Conservation (phyloP, 2,329 filamentous ascomycete species). For the Sclerotinia glacialis region DNA sequence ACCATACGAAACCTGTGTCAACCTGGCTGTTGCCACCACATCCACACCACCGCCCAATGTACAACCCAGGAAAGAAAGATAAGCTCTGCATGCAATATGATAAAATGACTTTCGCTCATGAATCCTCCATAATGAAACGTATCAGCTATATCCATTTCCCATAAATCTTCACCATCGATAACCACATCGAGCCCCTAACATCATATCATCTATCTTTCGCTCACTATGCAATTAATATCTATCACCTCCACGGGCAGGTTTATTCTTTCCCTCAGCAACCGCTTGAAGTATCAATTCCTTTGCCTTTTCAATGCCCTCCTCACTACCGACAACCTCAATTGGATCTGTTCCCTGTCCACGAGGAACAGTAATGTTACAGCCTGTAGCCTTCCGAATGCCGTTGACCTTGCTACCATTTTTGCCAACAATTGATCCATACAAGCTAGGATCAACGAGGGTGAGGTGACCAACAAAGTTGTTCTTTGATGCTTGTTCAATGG, state of each 20-base stretch:
- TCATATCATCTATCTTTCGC: not conserved
- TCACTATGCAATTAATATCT: constrained; percentile 12
- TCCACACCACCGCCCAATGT: not conserved
- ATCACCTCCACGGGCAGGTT: constrained; percentile 14
- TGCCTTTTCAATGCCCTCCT: constrained; percentile 79
- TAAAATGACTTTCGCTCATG: not conserved
- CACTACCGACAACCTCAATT: constrained; percentile 81
- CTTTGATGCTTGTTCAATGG: constrained; percentile 68
- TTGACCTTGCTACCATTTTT: constrained; percentile 89
- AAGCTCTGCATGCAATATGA: constrained; percentile 5
- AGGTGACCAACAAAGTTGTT: constrained; percentile 72
- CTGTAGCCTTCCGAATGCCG: constrained; percentile 84
- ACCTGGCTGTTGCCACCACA: not conserved
- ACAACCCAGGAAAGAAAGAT: constrained; percentile 4
- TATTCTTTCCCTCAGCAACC: constrained; percentile 57
- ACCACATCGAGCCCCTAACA: not conserved
- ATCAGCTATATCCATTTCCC: not conserved
- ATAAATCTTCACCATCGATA: not conserved
- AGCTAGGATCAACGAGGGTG: constrained; percentile 70
- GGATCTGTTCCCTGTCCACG: constrained; percentile 76
- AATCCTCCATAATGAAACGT: not conserved
- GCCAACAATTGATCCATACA: constrained; percentile 88
- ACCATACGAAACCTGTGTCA: not conserved
- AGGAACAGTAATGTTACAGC: constrained; percentile 91
- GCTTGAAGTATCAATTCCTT: constrained; percentile 85